Evolutionary conservation across 305 asterid genomes (phyloP).

Genomic region (Ajuga reptans): DNA sequence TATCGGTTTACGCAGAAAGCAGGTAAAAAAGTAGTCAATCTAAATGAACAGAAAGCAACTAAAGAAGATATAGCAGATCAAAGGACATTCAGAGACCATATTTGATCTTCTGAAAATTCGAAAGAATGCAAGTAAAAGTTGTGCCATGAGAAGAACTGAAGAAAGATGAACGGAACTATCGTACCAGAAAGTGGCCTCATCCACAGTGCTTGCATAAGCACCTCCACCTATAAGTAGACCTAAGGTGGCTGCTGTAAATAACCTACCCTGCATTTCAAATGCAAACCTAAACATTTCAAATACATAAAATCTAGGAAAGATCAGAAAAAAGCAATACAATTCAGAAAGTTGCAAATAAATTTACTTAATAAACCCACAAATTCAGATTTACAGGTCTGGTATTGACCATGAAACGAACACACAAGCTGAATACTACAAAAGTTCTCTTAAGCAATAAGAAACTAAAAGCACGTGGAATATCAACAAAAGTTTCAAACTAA

Average conservation of each 20-base stretch:
- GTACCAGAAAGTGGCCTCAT: constrained; percentile 98
- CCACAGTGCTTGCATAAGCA: constrained; percentile 98
- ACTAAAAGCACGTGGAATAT: background rate
- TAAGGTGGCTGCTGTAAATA: constrained; percentile 75
- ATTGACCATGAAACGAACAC: background rate
- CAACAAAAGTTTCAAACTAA: background rate
- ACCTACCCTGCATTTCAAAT: constrained; percentile 69
- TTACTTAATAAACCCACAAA: background rate
- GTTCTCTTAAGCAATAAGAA: background rate
- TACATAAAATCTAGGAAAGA: background rate
- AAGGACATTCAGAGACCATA: background rate
- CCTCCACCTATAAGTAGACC: constrained; percentile 90
- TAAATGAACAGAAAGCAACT: background rate
- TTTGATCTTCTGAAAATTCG: background rate
- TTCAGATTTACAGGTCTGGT: background rate
- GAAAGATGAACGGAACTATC: background rate
- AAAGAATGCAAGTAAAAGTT: constrained; percentile 1
- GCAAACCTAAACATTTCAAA: background rate
- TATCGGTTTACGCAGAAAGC: background rate
- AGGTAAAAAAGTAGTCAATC: background rate
- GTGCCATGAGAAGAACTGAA: background rate
- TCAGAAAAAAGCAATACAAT: background rate
- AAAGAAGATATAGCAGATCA: background rate
- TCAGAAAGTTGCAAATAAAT: background rate
- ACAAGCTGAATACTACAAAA: background rate